Conservation (phyloP, 2,329 filamentous ascomycete species). For the Cordyceps militaris region DNA sequence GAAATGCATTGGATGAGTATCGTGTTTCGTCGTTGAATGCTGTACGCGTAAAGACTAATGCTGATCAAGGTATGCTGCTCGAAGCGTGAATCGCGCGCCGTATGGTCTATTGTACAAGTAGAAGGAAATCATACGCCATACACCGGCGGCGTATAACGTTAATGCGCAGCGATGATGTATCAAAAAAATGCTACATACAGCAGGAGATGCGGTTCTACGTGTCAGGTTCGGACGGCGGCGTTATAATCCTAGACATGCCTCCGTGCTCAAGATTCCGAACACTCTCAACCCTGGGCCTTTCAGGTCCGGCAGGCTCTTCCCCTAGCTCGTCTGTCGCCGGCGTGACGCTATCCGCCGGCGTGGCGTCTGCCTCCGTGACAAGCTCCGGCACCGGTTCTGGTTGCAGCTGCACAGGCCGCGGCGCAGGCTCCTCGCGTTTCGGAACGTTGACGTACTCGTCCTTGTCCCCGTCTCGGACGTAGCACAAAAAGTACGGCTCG, state of each 20-base stretch:
- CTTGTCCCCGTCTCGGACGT: conserved; percentile 63
- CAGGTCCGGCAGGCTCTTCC: conserved; percentile 12
- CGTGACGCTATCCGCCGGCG: not conserved
- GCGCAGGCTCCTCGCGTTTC: conserved; percentile 24
- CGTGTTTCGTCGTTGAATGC: not conserved
- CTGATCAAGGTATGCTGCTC: not conserved
- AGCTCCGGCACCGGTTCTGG: not conserved
- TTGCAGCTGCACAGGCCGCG: no score
- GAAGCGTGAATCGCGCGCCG: not conserved
- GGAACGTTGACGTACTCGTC: conserved; percentile 44
- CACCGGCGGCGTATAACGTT: no score
- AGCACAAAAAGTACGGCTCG: conserved; percentile 78
- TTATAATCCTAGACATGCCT: not conserved
- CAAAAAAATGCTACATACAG: no score
- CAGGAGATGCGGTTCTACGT: not conserved
- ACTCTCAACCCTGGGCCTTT: conserved; percentile 13
- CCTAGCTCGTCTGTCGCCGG: not conserved
- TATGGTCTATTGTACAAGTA: not conserved
- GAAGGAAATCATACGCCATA: not conserved
- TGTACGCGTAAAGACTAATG: not conserved
- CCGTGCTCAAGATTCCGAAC: not conserved
- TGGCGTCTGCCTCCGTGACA: not conserved
- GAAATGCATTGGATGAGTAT: not conserved
- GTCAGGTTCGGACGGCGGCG: not conserved
- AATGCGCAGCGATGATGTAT: no score